These are phyloP conservation scores for Kazachstania viticola DNA, from an alignment of 805 yeast genomes.

Conservation along the genomic window DNA sequence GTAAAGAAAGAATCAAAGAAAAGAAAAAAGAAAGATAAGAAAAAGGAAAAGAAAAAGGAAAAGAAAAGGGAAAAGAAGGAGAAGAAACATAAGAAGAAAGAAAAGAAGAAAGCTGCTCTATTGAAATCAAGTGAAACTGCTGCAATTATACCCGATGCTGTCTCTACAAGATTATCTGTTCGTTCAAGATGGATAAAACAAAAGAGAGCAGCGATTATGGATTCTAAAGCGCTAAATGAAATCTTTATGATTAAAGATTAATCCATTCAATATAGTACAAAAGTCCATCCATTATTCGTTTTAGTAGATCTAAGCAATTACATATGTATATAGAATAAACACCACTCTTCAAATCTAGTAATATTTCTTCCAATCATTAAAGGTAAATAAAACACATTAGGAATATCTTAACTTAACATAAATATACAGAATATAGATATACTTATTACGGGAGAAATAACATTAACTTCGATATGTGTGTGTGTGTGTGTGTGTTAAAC, in stretches of 20 bases:
- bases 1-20: constrained; percentile 17
- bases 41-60: constrained; percentile 24
- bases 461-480: no score
- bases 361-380: no score
- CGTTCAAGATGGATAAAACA: constrained; percentile 83
- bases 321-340: no score
- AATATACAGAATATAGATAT: no score
- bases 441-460: no score
- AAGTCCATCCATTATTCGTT: no score
- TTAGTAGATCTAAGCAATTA: no score
- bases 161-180: constrained; percentile 52
- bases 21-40: constrained; percentile 19
- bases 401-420: no score
- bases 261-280: no score
- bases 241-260: constrained; percentile 65
- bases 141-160: constrained; percentile 20
- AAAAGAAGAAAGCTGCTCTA: constrained; percentile 16
- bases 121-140: constrained; percentile 16
- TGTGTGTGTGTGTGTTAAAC: no score
- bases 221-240: constrained; percentile 78
- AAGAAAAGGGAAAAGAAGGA: constrained; percentile 23
- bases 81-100: constrained; percentile 18
- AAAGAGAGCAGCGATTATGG: constrained; percentile 86
- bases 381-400: no score
- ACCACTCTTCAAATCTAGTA: no score